These are phyloP conservation scores for Boletus fagicola DNA, from an alignment of 768 basidiomycete genomes.

Conservation along the genomic window DNA sequence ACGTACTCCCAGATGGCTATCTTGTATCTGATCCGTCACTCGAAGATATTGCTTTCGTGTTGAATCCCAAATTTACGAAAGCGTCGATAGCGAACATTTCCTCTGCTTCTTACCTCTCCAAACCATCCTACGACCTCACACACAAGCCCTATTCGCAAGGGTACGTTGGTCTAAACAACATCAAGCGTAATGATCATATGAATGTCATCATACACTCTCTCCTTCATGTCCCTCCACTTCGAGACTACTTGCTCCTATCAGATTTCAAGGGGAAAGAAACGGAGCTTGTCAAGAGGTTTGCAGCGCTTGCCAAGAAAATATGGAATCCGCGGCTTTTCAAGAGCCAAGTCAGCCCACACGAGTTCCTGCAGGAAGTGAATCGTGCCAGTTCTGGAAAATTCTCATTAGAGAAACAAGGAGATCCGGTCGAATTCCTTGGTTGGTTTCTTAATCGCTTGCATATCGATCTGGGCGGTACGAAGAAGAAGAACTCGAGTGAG, in stretches of 20 bases:
- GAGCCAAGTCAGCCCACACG: slow-evolving; percentile 97
- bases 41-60: slow-evolving; percentile 89
- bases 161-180: slow-evolving; percentile 95
- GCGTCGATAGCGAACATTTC: slow-evolving; percentile 54
- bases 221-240: slow-evolving; percentile 85
- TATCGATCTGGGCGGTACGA: slow-evolving; percentile 92
- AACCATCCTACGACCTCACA: slow-evolving; percentile 82
- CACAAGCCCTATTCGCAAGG: slow-evolving; percentile 86
- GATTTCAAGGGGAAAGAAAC: slow-evolving; percentile 71
- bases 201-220: slow-evolving; percentile 95
- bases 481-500: slow-evolving; percentile 86
- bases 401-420: slow-evolving; percentile 90
- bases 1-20: slow-evolving; percentile 96
- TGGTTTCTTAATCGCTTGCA: slow-evolving; percentile 96
- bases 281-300: slow-evolving; percentile 87
- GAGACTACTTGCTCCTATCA: slow-evolving; percentile 82
- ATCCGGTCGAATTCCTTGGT: slow-evolving; percentile 92
- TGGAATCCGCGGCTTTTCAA: slow-evolving; percentile 99
- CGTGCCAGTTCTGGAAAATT: slow-evolving; percentile 88
- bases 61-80: slow-evolving; percentile 82
- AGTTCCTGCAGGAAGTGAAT: slow-evolving; percentile 95
- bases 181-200: slow-evolving; percentile 96
- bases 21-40: slow-evolving; percentile 94
- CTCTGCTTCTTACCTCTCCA: slow-evolving; percentile 55
- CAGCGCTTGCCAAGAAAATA: slow-evolving; percentile 83